Evolutionary conservation across 768 basidiomycete genomes (phyloP).

Genomic region (Crassisporium funariophilum): DNA sequence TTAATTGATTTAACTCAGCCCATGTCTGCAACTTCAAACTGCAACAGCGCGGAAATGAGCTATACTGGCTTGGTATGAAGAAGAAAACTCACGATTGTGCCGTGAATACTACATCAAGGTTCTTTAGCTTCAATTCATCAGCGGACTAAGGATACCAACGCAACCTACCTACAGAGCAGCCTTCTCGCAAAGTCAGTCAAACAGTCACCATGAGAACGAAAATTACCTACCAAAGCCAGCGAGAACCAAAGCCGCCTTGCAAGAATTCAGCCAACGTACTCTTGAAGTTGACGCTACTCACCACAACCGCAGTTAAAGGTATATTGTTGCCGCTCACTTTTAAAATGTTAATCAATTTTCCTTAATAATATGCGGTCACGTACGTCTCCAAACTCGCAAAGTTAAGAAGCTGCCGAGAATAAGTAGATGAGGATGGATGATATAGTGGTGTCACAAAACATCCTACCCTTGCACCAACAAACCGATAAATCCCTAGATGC

Average conservation of each 20-base stretch:
- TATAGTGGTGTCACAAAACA: not conserved
- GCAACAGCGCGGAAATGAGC: conserved; percentile 3
- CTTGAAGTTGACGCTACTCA: conserved; percentile 25
- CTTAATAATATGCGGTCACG: conserved; percentile 15
- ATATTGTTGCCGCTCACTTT: conserved; percentile 53
- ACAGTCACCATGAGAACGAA: not conserved
- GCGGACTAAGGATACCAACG: conserved; percentile 3
- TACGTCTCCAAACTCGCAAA: conserved; percentile 47
- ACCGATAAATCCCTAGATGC: conserved; percentile 55
- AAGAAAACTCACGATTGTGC: conserved; percentile 42
- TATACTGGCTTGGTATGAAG: not conserved
- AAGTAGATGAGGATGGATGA: conserved; percentile 3
- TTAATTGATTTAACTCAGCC: conserved; percentile 43
- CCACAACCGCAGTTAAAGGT: conserved; percentile 43
- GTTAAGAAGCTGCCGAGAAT: conserved; percentile 38
- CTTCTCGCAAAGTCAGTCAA: conserved; percentile 20
- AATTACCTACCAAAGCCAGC: conserved; percentile 52
- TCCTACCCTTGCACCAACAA: conserved; percentile 57
- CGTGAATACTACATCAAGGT: conserved; percentile 40
- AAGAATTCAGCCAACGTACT: not conserved
- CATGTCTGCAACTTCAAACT: conserved; percentile 49
- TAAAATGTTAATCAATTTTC: conserved; percentile 5
- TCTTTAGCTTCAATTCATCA: conserved; percentile 2
- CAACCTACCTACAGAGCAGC: conserved; percentile 44
- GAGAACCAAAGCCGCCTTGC: conserved; percentile 44